Evolutionary conservation across 2,329 filamentous ascomycete genomes (phyloP).

Genomic region (Fusarium multiceps): DNA sequence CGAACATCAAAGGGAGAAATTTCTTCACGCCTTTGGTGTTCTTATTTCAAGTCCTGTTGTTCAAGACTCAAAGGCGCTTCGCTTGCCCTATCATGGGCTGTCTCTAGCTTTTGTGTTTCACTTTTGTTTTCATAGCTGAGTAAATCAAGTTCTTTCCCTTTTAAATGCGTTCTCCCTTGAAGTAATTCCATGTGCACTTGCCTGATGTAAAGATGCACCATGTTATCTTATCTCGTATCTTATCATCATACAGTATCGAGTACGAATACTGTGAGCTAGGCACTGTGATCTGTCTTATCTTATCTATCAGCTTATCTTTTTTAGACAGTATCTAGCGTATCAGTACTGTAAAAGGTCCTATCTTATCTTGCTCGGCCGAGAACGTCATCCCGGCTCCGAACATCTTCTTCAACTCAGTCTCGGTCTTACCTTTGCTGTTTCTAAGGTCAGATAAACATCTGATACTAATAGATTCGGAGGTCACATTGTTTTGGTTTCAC

Average conservation of each 20-base stretch:
- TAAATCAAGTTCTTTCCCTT: neutral
- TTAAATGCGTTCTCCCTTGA: neutral
- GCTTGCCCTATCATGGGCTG: neutral
- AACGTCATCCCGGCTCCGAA: neutral
- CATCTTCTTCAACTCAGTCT: neutral
- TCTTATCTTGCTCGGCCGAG: neutral
- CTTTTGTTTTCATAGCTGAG: neutral
- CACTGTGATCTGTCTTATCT: neutral
- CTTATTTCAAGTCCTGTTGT: neutral
- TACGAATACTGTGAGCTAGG: too few species aligned
- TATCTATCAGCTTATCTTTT: too few species aligned
- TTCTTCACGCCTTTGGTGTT: neutral
- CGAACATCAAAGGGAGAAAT: too few species aligned
- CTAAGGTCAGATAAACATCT: neutral
- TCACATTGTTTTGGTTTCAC: too few species aligned
- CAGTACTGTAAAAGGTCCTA: too few species aligned
- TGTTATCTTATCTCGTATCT: neutral
- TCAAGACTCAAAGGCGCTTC: neutral
- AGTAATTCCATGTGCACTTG: too few species aligned
- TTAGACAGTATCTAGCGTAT: too few species aligned
- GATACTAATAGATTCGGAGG: too few species aligned
- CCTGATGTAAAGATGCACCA: too few species aligned
- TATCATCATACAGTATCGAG: neutral
- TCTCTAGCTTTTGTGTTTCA: neutral
- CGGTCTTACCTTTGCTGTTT: neutral